Base-by-base conservation (phyloP, 306 rosid species). In the Sicyos baderoa region DNA sequence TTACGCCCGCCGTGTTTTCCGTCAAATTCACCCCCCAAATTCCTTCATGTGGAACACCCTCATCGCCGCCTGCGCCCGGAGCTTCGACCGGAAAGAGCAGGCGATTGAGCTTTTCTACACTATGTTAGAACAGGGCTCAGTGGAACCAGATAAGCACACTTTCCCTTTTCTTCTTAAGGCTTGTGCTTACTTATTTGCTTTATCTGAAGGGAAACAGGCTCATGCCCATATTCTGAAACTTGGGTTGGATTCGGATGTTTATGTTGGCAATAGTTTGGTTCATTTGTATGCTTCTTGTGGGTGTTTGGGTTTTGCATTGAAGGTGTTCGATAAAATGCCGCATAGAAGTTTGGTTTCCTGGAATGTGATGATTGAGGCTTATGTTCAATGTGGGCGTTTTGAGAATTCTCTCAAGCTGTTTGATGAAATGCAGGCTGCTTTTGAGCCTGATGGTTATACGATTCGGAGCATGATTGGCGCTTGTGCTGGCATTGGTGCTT, bases 251-350 rank as follows among this genome's bases (percentile, higher is more conserved):
- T 85, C 82, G 0, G 88, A 87, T 74, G 76, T 80, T 25, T 88
- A 82, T 60, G 25, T 89, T 27, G 75, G 76, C 59, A 91, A 91
- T 75, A 87, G 97, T 74, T 78, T 89, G 82, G 83, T 89, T 82
- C 96, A 89, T 84, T 76, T 89, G 2, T 86, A 89, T 25, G 80
- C 88, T 7, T 80, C 95, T 4, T 87, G 95, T 37, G 96, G 93
- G 32, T 76, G 56, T 65, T 50, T 89, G 61, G 87, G 81, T 21
- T 35, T 78, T 25, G 97, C 97, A 21, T 68, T n/a, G 53, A 89
- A 80, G 40, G 18, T 86, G 69, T 92, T 89, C 54, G 78, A 67
- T 1, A 44, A 72, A 17, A 87, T 87, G 96, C n/a, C 54, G 9
- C 78, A 76, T 10, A 89, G 80, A 79, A 84, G 81, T 74, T 40